Conservation (phyloP, 1,139 yeast species). For the Zygoascus hellenicus region DNA sequence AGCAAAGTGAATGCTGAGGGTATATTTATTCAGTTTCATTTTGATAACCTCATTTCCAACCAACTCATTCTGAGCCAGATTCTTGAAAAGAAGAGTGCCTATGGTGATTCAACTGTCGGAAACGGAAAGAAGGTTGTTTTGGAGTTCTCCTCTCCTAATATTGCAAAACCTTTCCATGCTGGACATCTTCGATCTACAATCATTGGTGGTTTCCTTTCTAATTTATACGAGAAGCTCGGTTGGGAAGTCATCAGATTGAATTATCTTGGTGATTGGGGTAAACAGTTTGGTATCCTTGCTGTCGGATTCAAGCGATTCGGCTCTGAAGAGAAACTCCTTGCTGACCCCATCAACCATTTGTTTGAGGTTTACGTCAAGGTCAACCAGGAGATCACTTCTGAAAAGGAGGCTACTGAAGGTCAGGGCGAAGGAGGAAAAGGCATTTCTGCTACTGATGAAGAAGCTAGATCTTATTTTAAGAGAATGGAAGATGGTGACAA, state of each 20-base stretch:
- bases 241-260: slow-evolving; percentile 88
- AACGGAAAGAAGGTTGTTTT: slow-evolving; percentile 65
- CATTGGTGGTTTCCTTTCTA: slow-evolving; percentile 94
- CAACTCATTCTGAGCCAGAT: slow-evolving; percentile 68
- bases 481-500: slow-evolving; percentile 93
- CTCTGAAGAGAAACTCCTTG: slow-evolving; percentile 58
- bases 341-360: slow-evolving; percentile 89
- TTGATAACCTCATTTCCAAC: slow-evolving; percentile 59
- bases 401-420: slow-evolving; percentile 56
- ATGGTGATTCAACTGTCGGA: slow-evolving; percentile 76
- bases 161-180: slow-evolving; percentile 99
- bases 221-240: slow-evolving; percentile 83
- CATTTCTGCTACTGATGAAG: slow-evolving; percentile 57
- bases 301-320: slow-evolving; percentile 89
- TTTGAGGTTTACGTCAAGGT: slow-evolving; percentile 90
- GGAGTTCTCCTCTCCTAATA: slow-evolving; percentile 96
- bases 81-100: slow-evolving; percentile 49
- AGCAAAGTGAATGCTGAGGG: slow-evolving; percentile 77
- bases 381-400: slow-evolving; percentile 71
- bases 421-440: slow-evolving; percentile 33
- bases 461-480: slow-evolving; percentile 84
- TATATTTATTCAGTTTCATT: slow-evolving; percentile 85
- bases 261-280: slow-evolving; percentile 99
- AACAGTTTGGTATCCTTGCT: slow-evolving; percentile 94
- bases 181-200: slow-evolving; percentile 98